These are phyloP conservation scores for Lasiodiplodia citricola DNA, from an alignment of 2,329 filamentous ascomycete species.

Conservation along the genomic window DNA sequence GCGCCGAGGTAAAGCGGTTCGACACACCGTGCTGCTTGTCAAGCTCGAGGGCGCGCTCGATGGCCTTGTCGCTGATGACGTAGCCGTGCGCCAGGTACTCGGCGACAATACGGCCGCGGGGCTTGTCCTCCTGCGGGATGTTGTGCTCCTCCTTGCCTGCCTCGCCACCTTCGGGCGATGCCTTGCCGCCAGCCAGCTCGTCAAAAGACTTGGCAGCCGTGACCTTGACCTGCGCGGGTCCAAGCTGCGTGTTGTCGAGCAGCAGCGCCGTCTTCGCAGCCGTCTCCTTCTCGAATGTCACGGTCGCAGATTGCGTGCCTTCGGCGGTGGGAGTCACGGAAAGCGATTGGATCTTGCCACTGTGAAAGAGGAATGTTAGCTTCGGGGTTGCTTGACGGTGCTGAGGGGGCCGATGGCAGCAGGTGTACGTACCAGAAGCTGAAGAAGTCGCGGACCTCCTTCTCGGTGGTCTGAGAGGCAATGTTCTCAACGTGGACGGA, in stretches of 20 bases:
- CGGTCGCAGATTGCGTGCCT: constrained; percentile 80
- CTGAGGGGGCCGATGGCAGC: background rate
- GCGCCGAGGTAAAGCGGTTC: constrained; percentile 75
- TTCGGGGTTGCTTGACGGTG: background rate
- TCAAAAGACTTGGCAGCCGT: constrained; percentile 71
- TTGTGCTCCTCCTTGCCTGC: constrained; percentile 64
- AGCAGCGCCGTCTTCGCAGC: constrained; percentile 96
- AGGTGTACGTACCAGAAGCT: constrained; percentile 77
- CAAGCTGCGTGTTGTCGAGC: constrained; percentile 95
- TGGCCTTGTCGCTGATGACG: constrained; percentile 75
- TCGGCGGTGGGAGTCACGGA: constrained; percentile 70
- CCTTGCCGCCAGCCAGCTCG: constrained; percentile 65
- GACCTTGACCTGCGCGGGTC: constrained; percentile 77
- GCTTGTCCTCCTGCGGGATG: constrained; percentile 95
- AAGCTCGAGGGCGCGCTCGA: constrained; percentile 83
- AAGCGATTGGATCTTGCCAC: constrained; percentile 88
- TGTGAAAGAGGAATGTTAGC: constrained; percentile 46
- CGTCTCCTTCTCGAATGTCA: constrained; percentile 95
- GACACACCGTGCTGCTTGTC: constrained; percentile 90
- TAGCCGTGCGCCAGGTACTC: constrained; percentile 98
- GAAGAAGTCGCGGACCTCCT: constrained; percentile 96
- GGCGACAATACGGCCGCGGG: constrained; percentile 87
- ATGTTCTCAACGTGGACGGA: constrained; percentile 93
- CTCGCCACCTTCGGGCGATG: constrained; percentile 49
- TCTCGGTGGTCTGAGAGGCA: constrained; percentile 77